These are phyloP conservation scores for Mycena capillaripes DNA, from an alignment of 768 basidiomycete genomes.

Conservation along the genomic window DNA sequence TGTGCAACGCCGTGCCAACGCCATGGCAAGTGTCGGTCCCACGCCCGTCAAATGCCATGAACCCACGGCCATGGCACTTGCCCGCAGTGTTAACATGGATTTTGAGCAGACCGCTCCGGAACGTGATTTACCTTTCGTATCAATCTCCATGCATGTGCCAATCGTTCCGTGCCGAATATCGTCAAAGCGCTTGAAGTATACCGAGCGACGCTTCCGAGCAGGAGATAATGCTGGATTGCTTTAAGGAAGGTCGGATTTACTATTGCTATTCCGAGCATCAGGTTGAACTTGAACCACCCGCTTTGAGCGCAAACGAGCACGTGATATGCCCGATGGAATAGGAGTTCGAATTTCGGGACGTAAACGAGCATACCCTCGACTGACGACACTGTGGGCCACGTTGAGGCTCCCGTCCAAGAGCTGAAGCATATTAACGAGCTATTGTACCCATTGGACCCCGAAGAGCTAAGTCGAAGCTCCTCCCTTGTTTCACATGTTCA, in stretches of 20 bases:
- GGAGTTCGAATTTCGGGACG: neutral
- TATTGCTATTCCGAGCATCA: neutral
- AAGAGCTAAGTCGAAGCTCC: constrained; percentile 5
- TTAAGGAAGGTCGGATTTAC: neutral
- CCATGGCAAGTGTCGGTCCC: no score
- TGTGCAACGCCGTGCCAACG: no score
- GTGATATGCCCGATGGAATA: neutral
- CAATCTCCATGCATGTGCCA: neutral
- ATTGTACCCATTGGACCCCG: neutral
- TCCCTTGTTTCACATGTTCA: no score
- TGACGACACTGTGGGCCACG: neutral
- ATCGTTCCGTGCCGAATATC: neutral
- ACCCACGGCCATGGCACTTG: no score
- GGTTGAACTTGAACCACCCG: neutral
- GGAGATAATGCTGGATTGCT: neutral
- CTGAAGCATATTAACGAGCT: neutral
- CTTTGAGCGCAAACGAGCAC: neutral
- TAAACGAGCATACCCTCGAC: neutral
- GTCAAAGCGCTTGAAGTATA: neutral
- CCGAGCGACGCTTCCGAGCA: neutral
- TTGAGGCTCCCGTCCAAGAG: neutral
- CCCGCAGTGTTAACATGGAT: no score
- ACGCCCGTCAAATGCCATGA: no score
- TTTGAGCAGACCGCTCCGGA: no score
- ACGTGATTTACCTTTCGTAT: no score